These are phyloP conservation scores for Neonectria coccinea DNA, from an alignment of 2,329 filamentous ascomycete species.

Conservation along the genomic window DNA sequence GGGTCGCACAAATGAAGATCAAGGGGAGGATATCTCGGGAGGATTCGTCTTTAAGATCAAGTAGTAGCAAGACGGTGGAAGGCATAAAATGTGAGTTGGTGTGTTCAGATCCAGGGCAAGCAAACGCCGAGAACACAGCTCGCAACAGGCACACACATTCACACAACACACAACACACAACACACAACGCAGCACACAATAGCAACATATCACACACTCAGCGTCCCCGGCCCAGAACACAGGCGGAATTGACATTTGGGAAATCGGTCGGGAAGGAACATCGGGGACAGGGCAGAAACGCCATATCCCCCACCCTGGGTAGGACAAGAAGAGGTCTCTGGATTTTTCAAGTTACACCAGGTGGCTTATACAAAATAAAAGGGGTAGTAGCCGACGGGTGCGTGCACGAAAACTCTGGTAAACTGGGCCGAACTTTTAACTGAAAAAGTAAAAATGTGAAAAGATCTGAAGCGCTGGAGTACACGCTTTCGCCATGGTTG, in stretches of 20 bases:
- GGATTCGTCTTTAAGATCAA: not conserved
- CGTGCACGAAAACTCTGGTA: not conserved
- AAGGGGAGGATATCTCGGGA: not conserved
- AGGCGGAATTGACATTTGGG: slow-evolving; percentile 11
- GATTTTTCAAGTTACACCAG: not conserved
- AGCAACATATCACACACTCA: not conserved
- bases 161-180: not conserved
- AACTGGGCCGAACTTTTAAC: not conserved
- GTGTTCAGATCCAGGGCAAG: not conserved
- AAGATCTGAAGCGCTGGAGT: not conserved
- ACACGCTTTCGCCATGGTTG: not conserved
- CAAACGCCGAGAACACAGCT: slow-evolving; percentile 3
- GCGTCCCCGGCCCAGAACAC: not conserved
- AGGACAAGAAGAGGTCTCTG: slow-evolving; percentile 20
- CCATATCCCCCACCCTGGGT: not conserved
- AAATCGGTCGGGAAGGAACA: slow-evolving; percentile 35
- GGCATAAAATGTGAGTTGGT: not conserved
- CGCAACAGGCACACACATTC: not conserved
- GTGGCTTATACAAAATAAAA: not conserved
- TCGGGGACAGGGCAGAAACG: slow-evolving; percentile 8
- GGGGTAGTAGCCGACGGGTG: not conserved
- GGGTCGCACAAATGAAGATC: not conserved
- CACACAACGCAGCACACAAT: not conserved
- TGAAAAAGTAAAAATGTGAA: not conserved
- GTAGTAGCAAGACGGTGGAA: not conserved